phyloP scores from a whole-genome alignment of 495 filamentous ascomycete genomes.

The Aspergillus cavernicola region DNA sequence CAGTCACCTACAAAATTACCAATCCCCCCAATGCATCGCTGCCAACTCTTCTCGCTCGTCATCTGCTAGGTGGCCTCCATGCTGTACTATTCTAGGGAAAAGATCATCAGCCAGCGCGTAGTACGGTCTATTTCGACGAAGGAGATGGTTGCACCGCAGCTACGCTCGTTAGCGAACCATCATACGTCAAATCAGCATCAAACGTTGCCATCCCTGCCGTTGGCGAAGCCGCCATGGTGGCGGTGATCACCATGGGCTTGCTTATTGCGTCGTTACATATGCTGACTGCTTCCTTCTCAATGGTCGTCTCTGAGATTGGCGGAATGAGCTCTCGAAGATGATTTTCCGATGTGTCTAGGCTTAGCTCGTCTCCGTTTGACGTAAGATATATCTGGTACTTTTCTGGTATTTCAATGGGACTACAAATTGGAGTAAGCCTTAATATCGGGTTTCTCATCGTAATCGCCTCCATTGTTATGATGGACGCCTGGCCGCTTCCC shows the following conservation, averaged over 20 bases:
- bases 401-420: background rate
- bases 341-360: background rate
- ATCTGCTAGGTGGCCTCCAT: background rate
- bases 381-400: background rate
- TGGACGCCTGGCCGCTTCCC: background rate
- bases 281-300: background rate
- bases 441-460: background rate
- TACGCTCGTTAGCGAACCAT: background rate
- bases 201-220: background rate
- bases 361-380: background rate
- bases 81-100: background rate
- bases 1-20: background rate
- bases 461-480: background rate
- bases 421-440: background rate
- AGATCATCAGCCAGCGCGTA: background rate
- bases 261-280: background rate
- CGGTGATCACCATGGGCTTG: too few species aligned
- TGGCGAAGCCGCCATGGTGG: background rate
- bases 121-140: background rate
- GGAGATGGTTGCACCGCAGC: constrained; percentile 11
- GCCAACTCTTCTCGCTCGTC: background rate
- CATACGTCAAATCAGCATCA: background rate
- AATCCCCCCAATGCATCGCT: background rate
- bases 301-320: background rate
- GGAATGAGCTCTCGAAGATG: background rate